phyloP scores from a whole-genome alignment of 176 grass and related monocot genomes.

The bread wheat (Triticum aestivum) region IWGSC_CS_RefSeq_v2.1 NC_057801.1:778524524-778525023 shows the following conservation, averaged over 20 bases:
- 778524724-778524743: neutral
- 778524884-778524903: no score
- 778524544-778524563: constrained; percentile 74
- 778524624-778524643: neutral
- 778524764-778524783: neutral
- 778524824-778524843: neutral
- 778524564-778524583: constrained; percentile 60
- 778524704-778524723: neutral
- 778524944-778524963: no score
- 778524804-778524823: neutral
- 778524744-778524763: neutral
- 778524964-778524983: no score
- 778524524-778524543: constrained; percentile 83
- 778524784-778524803: neutral
- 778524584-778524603: constrained; percentile 44
- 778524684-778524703: neutral
- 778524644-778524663: neutral
- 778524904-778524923: no score
- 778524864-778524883: neutral
- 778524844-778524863: neutral
- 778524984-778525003: no score
- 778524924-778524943: no score
- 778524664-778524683: neutral
- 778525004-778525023: no score
- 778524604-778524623: constrained; percentile 38